Conservation (phyloP, 441 rosid species). For the Kokia cookei region DNA sequence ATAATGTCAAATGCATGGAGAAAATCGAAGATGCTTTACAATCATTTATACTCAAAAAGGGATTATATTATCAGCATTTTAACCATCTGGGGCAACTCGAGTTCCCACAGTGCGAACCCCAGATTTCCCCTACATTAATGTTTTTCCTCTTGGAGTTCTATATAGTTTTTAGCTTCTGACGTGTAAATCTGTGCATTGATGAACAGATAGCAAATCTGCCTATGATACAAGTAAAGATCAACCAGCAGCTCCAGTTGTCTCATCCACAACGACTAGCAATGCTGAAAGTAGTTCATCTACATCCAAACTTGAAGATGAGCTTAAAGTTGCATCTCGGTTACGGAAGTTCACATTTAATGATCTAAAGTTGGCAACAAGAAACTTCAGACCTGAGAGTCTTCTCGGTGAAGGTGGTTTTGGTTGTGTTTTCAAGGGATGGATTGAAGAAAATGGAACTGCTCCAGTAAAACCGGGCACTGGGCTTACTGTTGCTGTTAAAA, state of each 20-base stretch:
- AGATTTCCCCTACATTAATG: background rate
- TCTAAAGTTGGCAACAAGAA: conserved; percentile 91
- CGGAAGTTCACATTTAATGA: conserved; percentile 84
- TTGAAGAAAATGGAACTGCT: conserved; percentile 98
- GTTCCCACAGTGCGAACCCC: background rate
- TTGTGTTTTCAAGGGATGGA: conserved; percentile 97
- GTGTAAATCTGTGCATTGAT: conserved; percentile 4
- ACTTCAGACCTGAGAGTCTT: conserved; percentile 94
- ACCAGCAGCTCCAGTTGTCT: conserved; percentile 50
- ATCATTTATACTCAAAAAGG: background rate
- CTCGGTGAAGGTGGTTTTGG: conserved; percentile 99
- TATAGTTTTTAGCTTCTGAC: conserved; percentile 3
- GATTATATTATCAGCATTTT: background rate
- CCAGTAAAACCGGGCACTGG: conserved; percentile 98
- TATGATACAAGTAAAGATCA: conserved; percentile 69
- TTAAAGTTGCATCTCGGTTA: conserved; percentile 77
- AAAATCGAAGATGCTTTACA: background rate
- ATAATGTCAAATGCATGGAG: background rate
- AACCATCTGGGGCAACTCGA: background rate
- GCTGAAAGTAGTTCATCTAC: conserved; percentile 83
- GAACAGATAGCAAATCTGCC: conserved; percentile 63
- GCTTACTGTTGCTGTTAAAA: conserved; percentile 93
- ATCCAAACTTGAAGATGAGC: conserved; percentile 91
- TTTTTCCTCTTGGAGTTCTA: conserved; percentile 1
- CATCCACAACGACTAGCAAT: conserved; percentile 83